Evolutionary conservation across 495 filamentous ascomycete genomes (phyloP).

Genomic region (Poronia punctata): DNA sequence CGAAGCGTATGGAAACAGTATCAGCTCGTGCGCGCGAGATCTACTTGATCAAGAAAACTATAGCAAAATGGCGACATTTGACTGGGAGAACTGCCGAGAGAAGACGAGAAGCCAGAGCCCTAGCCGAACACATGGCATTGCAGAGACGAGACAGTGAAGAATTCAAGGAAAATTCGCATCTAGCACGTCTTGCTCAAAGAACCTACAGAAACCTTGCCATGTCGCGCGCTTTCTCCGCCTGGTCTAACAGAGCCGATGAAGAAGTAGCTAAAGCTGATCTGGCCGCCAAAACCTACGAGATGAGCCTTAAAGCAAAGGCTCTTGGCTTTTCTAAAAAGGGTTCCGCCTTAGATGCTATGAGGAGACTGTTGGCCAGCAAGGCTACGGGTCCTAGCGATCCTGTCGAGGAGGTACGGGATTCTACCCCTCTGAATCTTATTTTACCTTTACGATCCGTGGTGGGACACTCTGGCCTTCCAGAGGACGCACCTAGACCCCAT

Average conservation of each 20-base stretch:
- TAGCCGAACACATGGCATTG: conserved; percentile 48
- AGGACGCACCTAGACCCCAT: not conserved
- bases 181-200: conserved; percentile 48
- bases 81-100: conserved; percentile 11
- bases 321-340: conserved; percentile 8
- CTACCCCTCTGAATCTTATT: too few relatives aligned
- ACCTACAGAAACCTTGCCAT: conserved; percentile 61
- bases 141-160: conserved; percentile 3
- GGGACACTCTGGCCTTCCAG: too few relatives aligned
- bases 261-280: conserved; percentile 38
- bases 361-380: conserved; percentile 2
- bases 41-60: conserved; percentile 8
- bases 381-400: not conserved
- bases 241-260: conserved; percentile 57
- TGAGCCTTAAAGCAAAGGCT: conserved; percentile 22
- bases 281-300: conserved; percentile 21
- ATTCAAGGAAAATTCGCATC: conserved; percentile 9
- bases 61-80: conserved; percentile 18
- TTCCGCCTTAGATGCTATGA: conserved; percentile 3
- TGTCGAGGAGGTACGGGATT: too few relatives aligned
- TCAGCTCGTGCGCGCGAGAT: conserved; percentile 20
- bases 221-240: conserved; percentile 67
- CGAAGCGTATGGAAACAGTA: conserved; percentile 23
- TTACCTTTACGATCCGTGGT: too few relatives aligned
- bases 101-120: conserved; percentile 45